Evolutionary conservation across 805 yeast genomes (phyloP).

Genomic region (Pichia rugopelliculosa): DNA sequence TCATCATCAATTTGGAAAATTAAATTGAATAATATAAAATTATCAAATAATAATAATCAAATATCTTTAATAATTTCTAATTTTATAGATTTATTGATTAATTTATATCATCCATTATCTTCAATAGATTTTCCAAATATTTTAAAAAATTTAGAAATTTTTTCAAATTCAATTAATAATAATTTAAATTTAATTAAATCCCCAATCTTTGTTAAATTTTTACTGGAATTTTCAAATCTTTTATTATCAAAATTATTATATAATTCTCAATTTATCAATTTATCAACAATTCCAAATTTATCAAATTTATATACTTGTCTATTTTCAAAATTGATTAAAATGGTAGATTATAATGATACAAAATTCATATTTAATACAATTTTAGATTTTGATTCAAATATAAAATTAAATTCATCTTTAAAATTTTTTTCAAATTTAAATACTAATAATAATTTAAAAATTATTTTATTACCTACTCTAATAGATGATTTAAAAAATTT

Average conservation of each 20-base stretch:
- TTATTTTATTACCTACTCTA: slow-evolving; percentile 9
- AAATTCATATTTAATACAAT: slow-evolving; percentile 10
- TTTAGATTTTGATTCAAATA: slow-evolving; percentile 6
- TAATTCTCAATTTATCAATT: slow-evolving; percentile 8
- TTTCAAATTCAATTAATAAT: slow-evolving; percentile 2
- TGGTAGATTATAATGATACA: slow-evolving; percentile 14
- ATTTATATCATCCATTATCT: slow-evolving; percentile 17
- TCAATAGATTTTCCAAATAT: neutral
- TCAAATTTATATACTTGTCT: neutral
- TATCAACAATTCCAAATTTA: neutral
- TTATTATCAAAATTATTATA: slow-evolving; percentile 11
- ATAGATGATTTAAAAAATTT: slow-evolving; percentile 9
- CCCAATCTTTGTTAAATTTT: slow-evolving; percentile 19
- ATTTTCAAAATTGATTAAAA: slow-evolving; percentile 10
- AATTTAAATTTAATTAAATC: slow-evolving; percentile 10
- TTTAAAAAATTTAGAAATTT: neutral
- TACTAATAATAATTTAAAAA: too few species aligned
- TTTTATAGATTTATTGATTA: slow-evolving; percentile 16
- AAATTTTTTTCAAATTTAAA: slow-evolving; percentile 1
- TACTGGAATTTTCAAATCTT: slow-evolving; percentile 18
- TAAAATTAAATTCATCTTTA: slow-evolving; percentile 3
- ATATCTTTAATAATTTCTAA: neutral
- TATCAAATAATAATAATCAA: neutral
- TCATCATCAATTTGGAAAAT: slow-evolving; percentile 22
- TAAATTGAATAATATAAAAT: slow-evolving; percentile 12